Evolutionary conservation across 768 basidiomycete species (phyloP).

Genomic region (Bullera alba): DNA sequence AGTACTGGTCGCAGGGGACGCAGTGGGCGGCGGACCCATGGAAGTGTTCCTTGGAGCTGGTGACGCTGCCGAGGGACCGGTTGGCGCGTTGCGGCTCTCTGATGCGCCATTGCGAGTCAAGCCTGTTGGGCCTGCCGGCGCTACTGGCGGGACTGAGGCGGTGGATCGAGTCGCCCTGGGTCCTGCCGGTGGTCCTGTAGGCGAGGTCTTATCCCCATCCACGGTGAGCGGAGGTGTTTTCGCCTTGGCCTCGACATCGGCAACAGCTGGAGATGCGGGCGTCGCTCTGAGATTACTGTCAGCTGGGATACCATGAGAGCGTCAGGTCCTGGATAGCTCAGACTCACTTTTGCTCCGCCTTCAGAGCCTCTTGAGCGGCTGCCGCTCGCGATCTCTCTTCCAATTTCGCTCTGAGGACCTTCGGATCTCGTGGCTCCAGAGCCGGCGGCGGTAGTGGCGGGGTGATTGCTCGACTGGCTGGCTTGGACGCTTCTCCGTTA

Average conservation of each 20-base stretch:
- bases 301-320: too few relatives aligned
- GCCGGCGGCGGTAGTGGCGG: neutral
- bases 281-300: neutral
- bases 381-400: conserved; percentile 5
- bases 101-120: neutral
- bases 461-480: conserved; percentile 1
- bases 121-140: neutral
- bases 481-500: conserved; percentile 1
- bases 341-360: conserved; percentile 16
- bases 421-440: conserved; percentile 11
- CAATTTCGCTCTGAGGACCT: conserved; percentile 17
- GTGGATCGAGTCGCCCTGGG: conserved; percentile 22
- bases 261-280: neutral
- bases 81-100: neutral
- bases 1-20: conserved; percentile 1
- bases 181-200: conserved; percentile 16
- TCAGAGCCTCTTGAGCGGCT: neutral
- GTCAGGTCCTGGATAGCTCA: neutral
- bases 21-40: conserved; percentile 30
- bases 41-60: conserved; percentile 6
- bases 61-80: conserved; percentile 9
- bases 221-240: neutral
- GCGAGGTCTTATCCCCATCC: neutral
- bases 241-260: conserved; percentile 1
- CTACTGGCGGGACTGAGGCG: conserved; percentile 2